Percentiles rank a stretch among this genome's conserved stretches.
Conservation (phyloP, 1,284 basidiomycete genomes). For the Cerioporus squamosus region DNA sequence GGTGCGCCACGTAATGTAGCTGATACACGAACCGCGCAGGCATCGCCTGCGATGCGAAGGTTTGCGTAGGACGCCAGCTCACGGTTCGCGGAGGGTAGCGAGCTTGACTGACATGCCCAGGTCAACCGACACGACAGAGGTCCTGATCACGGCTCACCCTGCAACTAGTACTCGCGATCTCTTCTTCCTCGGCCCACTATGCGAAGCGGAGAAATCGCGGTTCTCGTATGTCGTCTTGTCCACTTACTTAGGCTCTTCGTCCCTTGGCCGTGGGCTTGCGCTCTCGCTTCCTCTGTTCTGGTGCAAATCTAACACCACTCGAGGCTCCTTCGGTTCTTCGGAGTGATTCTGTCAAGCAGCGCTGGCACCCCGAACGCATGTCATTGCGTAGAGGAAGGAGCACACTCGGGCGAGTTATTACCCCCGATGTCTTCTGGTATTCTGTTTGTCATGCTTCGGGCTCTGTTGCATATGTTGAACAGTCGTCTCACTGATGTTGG, state of each 20-base stretch:
- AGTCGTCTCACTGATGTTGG: background rate
- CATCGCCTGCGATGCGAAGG: constrained; percentile 7
- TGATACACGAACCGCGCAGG: constrained; percentile 8
- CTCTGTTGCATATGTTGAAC: constrained; percentile 15
- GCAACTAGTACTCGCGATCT: too few species aligned
- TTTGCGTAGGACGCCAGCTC: background rate
- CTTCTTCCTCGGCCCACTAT: background rate
- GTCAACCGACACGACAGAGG: constrained; percentile 1
- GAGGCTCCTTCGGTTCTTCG: background rate
- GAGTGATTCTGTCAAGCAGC: constrained; percentile 11
- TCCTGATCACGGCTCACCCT: background rate
- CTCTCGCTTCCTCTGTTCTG: background rate
- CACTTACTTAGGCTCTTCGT: background rate
- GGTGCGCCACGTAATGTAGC: constrained; percentile 9
- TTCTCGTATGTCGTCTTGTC: background rate
- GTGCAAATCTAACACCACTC: too few species aligned
- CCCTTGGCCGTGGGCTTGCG: background rate
- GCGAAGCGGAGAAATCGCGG: constrained; percentile 10
- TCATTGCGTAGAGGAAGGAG: background rate
- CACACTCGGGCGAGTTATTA: constrained; percentile 1
- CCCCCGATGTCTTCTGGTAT: constrained; percentile 11
- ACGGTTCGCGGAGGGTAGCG: background rate
- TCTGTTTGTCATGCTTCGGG: constrained; percentile 16
- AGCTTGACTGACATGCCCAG: constrained; percentile 3
- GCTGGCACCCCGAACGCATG: constrained; percentile 4